A percentile compares a stretch with the other conserved stretches of the same genome.
Evolutionary conservation across 2,329 filamentous ascomycete species (phyloP).

Genomic region (Pseudocercospora pini-densiflorae): DNA sequence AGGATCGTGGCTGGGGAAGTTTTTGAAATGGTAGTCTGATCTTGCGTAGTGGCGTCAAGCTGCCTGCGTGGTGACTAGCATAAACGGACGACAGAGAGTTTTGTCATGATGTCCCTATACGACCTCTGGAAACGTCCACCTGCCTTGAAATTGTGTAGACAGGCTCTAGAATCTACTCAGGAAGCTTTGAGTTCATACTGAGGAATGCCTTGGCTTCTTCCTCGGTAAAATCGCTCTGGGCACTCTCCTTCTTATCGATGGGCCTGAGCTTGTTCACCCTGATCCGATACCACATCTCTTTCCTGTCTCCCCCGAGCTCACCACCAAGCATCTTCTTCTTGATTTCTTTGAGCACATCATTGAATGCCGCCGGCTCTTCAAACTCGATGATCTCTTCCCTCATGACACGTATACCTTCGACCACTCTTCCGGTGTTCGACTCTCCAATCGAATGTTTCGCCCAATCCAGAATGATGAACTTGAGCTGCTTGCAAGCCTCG

Average conservation of each 20-base stretch:
- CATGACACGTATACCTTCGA: conserved; percentile 78
- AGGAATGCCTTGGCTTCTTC: conserved; percentile 65
- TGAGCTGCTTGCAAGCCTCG: conserved; percentile 76
- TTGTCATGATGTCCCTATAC: not conserved
- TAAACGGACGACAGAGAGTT: not conserved
- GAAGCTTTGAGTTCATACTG: conserved; percentile 10
- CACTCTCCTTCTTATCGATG: conserved; percentile 67
- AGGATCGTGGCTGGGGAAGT: conserved; percentile 2
- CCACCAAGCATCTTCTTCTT: conserved; percentile 74
- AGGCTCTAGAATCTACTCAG: not conserved
- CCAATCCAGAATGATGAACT: conserved; percentile 68
- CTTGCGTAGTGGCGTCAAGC: not conserved
- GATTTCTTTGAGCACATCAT: conserved; percentile 70
- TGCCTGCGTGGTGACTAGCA: too few species aligned
- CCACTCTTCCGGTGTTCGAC: conserved; percentile 71
- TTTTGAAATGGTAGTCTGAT: not conserved
- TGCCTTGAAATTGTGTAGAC: not conserved
- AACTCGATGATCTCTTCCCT: conserved; percentile 75
- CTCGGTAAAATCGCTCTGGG: conserved; percentile 67
- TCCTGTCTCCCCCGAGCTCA: conserved; percentile 74
- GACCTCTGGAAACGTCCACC: not conserved
- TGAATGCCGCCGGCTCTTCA: conserved; percentile 78
- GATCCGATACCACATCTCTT: conserved; percentile 81
- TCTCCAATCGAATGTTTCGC: conserved; percentile 77
- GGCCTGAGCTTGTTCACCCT: conserved; percentile 71